Conservation (phyloP, 331 rosid genomes). For the Acacia pycnantha region DNA sequence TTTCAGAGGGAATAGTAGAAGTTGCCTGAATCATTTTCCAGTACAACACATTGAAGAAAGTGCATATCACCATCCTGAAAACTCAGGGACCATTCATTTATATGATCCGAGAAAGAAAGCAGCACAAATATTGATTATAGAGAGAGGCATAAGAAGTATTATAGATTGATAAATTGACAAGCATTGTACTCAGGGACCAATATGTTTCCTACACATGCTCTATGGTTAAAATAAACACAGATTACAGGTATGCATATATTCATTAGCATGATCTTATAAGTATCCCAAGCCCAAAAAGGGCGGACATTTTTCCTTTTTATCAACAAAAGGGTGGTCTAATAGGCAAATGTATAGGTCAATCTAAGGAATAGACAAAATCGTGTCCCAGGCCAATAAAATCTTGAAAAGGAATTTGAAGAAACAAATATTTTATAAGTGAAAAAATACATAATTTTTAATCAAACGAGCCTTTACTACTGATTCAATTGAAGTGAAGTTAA, state of each 20-base stretch:
- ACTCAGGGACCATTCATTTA: slow-evolving; percentile 4
- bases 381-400: neutral
- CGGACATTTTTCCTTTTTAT: neutral
- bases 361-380: neutral
- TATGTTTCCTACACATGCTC: neutral
- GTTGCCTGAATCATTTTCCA: slow-evolving; percentile 18
- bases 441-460: neutral
- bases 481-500: neutral
- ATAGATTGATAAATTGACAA: neutral
- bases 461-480: neutral
- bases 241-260: slow-evolving; percentile 6
- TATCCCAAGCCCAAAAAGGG: neutral
- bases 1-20: slow-evolving; percentile 15
- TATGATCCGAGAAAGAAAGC: neutral
- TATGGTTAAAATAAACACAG: neutral
- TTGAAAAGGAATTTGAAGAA: neutral
- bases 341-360: no score
- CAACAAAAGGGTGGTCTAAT: neutral
- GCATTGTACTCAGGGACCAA: neutral
- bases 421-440: neutral
- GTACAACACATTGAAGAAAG: slow-evolving; percentile 15
- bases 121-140: neutral
- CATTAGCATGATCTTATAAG: neutral
- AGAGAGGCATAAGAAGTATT: neutral
- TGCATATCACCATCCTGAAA: slow-evolving; percentile 7